Percentiles rank a stretch among this genome's conserved stretches.
Evolutionary conservation across 1,284 basidiomycete genomes (phyloP).

Genomic region (Cutaneotrichosporon spelunceum): DNA sequence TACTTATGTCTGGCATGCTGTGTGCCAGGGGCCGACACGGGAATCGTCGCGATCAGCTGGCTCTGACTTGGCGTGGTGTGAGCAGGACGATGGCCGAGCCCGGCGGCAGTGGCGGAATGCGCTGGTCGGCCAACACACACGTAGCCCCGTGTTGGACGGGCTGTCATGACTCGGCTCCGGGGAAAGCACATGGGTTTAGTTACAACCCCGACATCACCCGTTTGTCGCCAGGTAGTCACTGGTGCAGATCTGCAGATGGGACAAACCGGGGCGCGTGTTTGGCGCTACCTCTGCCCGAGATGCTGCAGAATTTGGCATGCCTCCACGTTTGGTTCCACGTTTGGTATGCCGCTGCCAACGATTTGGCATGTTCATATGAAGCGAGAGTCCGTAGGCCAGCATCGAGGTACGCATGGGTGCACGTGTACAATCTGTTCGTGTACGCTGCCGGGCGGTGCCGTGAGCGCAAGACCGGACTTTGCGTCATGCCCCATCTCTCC

Average conservation of each 20-base stretch:
- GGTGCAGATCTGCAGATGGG: not conserved
- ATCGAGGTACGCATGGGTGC: not conserved
- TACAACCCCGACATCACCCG: not conserved
- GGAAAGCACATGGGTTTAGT: not conserved
- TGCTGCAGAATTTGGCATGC: not conserved
- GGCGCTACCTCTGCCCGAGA: not conserved
- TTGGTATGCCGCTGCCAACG: not conserved
- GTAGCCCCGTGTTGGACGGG: not conserved
- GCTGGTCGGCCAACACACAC: not conserved
- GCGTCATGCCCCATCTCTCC: no score
- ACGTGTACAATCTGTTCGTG: no score
- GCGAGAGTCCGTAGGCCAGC: not conserved
- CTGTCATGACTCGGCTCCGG: not conserved
- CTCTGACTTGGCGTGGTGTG: not conserved
- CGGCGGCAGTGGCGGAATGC: not conserved
- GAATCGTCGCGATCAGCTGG: not conserved
- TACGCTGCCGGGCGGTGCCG: no score
- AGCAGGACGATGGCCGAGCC: not conserved
- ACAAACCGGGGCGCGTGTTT: not conserved
- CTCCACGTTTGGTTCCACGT: not conserved
- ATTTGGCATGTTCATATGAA: not conserved
- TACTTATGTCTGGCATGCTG: not conserved
- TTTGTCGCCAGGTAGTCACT: not conserved
- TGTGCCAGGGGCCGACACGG: not conserved
- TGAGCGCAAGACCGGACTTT: no score